Percentiles rank a stretch among this genome's conserved stretches.
Conservation (phyloP, 2,329 filamentous ascomycete species). For the Aaosphaeria arxii region DNA sequence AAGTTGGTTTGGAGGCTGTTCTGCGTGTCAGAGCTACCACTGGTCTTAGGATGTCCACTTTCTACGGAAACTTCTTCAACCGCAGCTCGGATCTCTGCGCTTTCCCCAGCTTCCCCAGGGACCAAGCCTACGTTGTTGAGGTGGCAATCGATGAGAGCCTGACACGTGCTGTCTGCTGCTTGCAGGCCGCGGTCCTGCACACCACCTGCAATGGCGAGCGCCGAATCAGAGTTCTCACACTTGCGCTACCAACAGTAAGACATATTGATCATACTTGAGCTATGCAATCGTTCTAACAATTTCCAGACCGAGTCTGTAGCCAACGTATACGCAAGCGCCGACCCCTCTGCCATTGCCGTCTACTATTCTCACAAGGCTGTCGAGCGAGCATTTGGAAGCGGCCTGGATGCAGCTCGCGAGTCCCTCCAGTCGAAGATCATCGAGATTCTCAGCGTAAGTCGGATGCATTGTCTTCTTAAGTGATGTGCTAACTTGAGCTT, state of each 20-base stretch:
- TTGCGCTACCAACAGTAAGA: slow-evolving; percentile 73
- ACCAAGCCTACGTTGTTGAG: slow-evolving; percentile 96
- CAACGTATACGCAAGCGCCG: slow-evolving; percentile 90
- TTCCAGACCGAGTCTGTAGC: slow-evolving; percentile 72
- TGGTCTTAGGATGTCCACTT: slow-evolving; percentile 91
- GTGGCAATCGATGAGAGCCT: slow-evolving; percentile 91
- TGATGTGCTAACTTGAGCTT: too few relatives aligned
- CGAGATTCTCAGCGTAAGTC: slow-evolving; percentile 72
- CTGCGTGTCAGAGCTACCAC: slow-evolving; percentile 93
- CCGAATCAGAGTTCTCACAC: slow-evolving; percentile 88
- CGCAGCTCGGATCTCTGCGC: slow-evolving; percentile 95
- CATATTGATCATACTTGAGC: neutral
- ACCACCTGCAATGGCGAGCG: slow-evolving; percentile 97
- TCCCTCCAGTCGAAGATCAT: slow-evolving; percentile 87
- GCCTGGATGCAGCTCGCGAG: slow-evolving; percentile 87
- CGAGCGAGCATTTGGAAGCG: slow-evolving; percentile 79
- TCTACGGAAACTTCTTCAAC: slow-evolving; percentile 99
- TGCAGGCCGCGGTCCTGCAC: slow-evolving; percentile 84
- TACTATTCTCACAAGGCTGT: slow-evolving; percentile 99
- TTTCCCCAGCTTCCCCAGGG: slow-evolving; percentile 95
- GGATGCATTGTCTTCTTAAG: slow-evolving; percentile 38
- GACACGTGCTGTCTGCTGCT: slow-evolving; percentile 45
- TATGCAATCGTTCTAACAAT: neutral
- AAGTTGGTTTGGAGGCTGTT: slow-evolving; percentile 94
- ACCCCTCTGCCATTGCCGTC: slow-evolving; percentile 87